Conservation (phyloP, 2,329 filamentous ascomycete genomes). For the Fonsecaea pugnacius region DNA sequence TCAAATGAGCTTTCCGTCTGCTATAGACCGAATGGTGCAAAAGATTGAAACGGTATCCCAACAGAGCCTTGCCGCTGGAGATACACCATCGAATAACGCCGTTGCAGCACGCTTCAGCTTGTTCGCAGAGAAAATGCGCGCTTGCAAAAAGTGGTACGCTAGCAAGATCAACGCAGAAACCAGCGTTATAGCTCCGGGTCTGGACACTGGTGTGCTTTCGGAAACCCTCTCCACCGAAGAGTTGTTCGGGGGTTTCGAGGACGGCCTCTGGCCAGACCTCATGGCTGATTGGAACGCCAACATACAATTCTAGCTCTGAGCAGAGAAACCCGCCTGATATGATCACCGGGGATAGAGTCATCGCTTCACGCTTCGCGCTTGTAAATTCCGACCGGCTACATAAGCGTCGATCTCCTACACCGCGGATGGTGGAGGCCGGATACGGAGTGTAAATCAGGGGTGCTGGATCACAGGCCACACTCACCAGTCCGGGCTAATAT, state of each 20-base stretch:
- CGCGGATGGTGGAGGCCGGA: background rate
- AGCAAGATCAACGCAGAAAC: slow-evolving; percentile 28
- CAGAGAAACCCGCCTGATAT: background rate
- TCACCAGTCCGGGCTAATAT: background rate
- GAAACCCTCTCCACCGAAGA: slow-evolving; percentile 5
- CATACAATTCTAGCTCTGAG: slow-evolving; percentile 14
- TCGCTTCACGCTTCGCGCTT: background rate
- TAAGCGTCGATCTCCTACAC: background rate
- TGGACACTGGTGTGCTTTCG: background rate
- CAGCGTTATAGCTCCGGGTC: background rate
- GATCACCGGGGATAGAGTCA: background rate
- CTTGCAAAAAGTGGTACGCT: slow-evolving; percentile 31
- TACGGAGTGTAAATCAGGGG: background rate
- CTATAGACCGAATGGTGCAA: slow-evolving; percentile 26
- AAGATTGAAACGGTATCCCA: slow-evolving; percentile 33
- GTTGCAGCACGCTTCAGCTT: slow-evolving; percentile 19
- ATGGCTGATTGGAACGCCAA: slow-evolving; percentile 22
- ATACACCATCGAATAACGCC: slow-evolving; percentile 4
- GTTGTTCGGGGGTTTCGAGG: slow-evolving; percentile 22
- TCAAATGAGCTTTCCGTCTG: slow-evolving; percentile 34
- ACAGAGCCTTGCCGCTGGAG: background rate
- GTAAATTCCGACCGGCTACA: background rate
- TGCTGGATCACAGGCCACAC: background rate
- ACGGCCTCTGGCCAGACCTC: slow-evolving; percentile 28
- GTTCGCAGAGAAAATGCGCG: slow-evolving; percentile 23